These are phyloP conservation scores for Malbranchea cinnamomea DNA, from an alignment of 2,329 filamentous ascomycete species.

Conservation along the genomic window DNA sequence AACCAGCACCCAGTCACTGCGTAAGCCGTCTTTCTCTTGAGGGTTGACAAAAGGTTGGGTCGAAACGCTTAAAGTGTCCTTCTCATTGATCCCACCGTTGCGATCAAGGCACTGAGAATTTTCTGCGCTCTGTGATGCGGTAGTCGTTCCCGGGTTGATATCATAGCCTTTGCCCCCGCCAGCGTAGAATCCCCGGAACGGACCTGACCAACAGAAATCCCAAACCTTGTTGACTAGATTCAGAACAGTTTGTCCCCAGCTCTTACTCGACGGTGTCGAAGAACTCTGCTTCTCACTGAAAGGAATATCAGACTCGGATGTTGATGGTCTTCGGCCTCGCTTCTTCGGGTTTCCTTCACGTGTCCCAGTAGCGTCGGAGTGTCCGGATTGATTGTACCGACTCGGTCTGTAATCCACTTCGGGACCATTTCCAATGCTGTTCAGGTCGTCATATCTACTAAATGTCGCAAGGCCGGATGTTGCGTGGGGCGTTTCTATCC, in stretches of 20 bases:
- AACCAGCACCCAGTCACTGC: slow-evolving; percentile 51
- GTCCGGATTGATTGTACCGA: slow-evolving; percentile 21
- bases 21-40: slow-evolving; percentile 9
- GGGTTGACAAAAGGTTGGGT: too few relatives aligned
- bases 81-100: too few relatives aligned
- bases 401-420: slow-evolving; percentile 29
- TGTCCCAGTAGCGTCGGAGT: slow-evolving; percentile 8
- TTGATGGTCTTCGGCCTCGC: slow-evolving; percentile 5
- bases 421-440: too few relatives aligned
- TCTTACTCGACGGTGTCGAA: slow-evolving; percentile 4
- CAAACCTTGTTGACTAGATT: slow-evolving; percentile 49
- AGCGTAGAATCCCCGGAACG: slow-evolving; percentile 74
- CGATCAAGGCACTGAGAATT: too few relatives aligned
- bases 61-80: too few relatives aligned
- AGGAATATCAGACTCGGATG: slow-evolving; percentile 2
- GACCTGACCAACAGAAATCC: slow-evolving; percentile 59
- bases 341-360: slow-evolving; percentile 7
- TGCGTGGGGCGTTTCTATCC: slow-evolving; percentile 17
- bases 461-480: slow-evolving; percentile 13
- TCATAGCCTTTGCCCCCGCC: slow-evolving; percentile 64
- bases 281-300: neutral
- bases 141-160: slow-evolving; percentile 24
- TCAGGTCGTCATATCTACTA: too few relatives aligned
- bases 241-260: slow-evolving; percentile 22
- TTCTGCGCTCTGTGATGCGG: neutral